phyloP scores from a whole-genome alignment of 352 stramenopile species.

The Chrysophaeum taylorii region DNA sequence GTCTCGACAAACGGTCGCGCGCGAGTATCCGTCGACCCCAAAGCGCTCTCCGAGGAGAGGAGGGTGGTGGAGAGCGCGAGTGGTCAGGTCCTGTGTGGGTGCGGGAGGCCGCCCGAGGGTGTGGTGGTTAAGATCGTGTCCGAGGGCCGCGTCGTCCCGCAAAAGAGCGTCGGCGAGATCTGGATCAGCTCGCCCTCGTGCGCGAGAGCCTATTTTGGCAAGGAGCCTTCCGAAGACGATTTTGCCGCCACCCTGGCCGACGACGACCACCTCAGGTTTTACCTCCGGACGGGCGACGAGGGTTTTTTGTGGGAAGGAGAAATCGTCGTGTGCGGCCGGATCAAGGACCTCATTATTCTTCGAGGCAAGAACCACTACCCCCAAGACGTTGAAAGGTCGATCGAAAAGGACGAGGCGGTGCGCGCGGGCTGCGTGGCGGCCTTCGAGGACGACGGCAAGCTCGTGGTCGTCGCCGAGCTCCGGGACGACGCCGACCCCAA shows the following conservation, averaged over 20 bases:
- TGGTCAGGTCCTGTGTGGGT: background rate
- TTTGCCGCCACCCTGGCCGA: background rate
- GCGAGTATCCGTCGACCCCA: no score
- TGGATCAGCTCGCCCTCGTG: background rate
- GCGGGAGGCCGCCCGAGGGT: background rate
- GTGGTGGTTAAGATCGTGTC: background rate
- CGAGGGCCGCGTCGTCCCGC: background rate
- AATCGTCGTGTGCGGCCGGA: constrained; percentile 92
- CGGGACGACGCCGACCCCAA: no score
- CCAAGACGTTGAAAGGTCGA: constrained; percentile 82
- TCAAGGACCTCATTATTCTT: constrained; percentile 98
- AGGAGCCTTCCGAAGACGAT: background rate
- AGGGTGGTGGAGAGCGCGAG: background rate
- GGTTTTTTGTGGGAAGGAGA: constrained; percentile 89
- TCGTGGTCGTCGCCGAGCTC: constrained; percentile 59
- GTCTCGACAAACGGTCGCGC: no score
- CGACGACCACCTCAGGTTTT: constrained; percentile 32
- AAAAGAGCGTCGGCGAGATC: constrained; percentile 1
- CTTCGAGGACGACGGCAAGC: constrained; percentile 62
- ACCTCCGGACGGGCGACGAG: constrained; percentile 88
- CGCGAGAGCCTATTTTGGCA: background rate
- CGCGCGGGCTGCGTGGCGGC: constrained; percentile 55
- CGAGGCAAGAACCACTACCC: constrained; percentile 97
- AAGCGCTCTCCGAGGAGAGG: background rate
- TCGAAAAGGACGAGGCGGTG: background rate